Percentiles rank a stretch among this genome's conserved stretches.
phyloP scores from a whole-genome alignment of 2,329 filamentous ascomycete genomes.

The Mariannaea elegans region DNA sequence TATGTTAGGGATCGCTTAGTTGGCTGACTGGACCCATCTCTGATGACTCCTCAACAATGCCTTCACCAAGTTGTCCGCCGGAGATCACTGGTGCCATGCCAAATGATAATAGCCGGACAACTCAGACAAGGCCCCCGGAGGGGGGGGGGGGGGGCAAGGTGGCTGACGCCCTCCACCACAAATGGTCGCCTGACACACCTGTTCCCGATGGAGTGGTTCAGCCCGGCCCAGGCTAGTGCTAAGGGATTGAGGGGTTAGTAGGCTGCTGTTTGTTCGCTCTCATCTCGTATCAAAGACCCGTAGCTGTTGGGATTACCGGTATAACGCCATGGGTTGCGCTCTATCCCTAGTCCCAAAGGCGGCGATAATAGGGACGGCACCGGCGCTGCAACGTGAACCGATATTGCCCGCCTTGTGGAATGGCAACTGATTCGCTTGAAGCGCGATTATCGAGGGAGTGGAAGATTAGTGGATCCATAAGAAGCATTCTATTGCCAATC shows the following conservation, averaged over 20 bases:
- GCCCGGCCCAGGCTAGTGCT: conserved; percentile 27
- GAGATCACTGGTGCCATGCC: conserved; percentile 14
- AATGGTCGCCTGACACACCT: conserved; percentile 29
- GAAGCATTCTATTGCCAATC: conserved; percentile 18
- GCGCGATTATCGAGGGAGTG: conserved; percentile 23
- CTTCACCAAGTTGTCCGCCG: conserved; percentile 14
- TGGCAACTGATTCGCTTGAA: conserved; percentile 19
- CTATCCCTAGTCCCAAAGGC: background rate
- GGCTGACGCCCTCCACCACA: conserved; percentile 5
- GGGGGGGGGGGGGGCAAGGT: too few species aligned
- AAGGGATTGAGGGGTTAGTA: conserved; percentile 13
- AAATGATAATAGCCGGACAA: conserved; percentile 1
- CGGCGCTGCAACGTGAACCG: conserved; percentile 15
- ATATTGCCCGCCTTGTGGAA: conserved; percentile 16
- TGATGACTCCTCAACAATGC: conserved; percentile 3
- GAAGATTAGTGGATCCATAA: conserved; percentile 17
- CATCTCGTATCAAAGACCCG: conserved; percentile 17
- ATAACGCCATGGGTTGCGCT: background rate
- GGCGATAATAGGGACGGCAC: conserved; percentile 8
- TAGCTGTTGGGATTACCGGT: conserved; percentile 4
- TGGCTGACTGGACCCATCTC: conserved; percentile 14
- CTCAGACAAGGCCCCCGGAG: too few species aligned
- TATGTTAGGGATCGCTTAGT: conserved; percentile 10
- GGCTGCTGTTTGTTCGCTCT: conserved; percentile 13
- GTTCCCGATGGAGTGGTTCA: conserved; percentile 39